Percentiles rank a stretch among this genome's conserved stretches.
phyloP scores from a whole-genome alignment of 345 rosid genomes.

The Acer saccharum region DNA sequence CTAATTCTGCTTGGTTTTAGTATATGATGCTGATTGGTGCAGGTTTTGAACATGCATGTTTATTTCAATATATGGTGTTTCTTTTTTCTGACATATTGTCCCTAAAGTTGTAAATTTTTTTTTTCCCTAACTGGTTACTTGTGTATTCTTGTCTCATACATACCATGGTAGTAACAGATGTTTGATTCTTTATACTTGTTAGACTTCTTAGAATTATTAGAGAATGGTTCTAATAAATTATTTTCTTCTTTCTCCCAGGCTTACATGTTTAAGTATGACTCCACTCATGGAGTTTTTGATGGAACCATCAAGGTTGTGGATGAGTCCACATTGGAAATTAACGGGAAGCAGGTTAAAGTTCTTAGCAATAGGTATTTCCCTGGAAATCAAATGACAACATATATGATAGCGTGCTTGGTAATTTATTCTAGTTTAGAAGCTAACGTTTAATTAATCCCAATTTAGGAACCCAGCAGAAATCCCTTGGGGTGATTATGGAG shows the following conservation, averaged over 20 bases:
- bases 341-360: conserved; percentile 79
- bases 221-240: conserved; percentile 9
- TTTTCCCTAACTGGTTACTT: neutral
- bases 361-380: conserved; percentile 65
- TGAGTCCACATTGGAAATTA: conserved; percentile 83
- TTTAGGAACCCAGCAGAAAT: conserved; percentile 91
- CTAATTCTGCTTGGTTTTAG: neutral
- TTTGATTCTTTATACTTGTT: conserved; percentile 1
- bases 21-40: neutral
- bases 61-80: neutral
- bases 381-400: conserved; percentile 10
- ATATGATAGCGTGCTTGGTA: neutral
- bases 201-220: neutral
- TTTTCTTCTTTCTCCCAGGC: conserved; percentile 50
- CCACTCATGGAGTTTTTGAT: conserved; percentile 86
- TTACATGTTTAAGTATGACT: conserved; percentile 96
- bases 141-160: neutral
- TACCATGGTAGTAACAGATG: neutral
- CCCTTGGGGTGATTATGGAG: conserved; percentile 97
- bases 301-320: conserved; percentile 80
- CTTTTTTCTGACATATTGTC: neutral
- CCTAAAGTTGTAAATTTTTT: neutral
- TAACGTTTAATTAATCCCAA: conserved; percentile 18
- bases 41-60: neutral
- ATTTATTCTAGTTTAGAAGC: neutral